phyloP scores from a whole-genome alignment of 345 rosid genomes.

The Trapa bicornis region DNA sequence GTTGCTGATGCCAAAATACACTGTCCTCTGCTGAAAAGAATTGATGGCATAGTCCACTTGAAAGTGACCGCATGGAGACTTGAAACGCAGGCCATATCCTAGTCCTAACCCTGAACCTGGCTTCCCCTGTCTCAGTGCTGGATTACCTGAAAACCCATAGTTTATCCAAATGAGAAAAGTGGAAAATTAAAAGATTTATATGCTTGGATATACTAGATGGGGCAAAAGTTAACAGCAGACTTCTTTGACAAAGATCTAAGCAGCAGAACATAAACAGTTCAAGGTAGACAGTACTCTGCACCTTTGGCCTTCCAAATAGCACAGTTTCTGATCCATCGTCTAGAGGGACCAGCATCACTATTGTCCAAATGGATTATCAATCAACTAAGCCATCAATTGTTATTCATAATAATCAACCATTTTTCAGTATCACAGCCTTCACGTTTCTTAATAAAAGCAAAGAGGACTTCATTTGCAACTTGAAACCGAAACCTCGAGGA shows the following conservation, averaged over 20 bases:
- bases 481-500: background rate
- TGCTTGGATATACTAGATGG: background rate
- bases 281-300: too few relatives aligned
- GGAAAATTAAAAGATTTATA: background rate
- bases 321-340: too few relatives aligned
- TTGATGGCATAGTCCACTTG: slow-evolving; percentile 17
- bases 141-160: slow-evolving; percentile 53
- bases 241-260: too few relatives aligned
- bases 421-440: background rate
- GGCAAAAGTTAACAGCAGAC: background rate
- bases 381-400: background rate
- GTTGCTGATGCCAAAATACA: slow-evolving; percentile 63
- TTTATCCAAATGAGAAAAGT: background rate
- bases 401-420: background rate
- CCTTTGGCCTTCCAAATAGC: too few relatives aligned
- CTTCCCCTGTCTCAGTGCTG: slow-evolving; percentile 68
- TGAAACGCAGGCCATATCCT: slow-evolving; percentile 19
- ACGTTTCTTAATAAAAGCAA: background rate
- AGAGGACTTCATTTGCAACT: background rate
- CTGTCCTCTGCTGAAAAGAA: slow-evolving; percentile 16
- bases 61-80: slow-evolving; percentile 15
- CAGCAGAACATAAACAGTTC: too few relatives aligned
- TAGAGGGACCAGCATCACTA: too few relatives aligned
- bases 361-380: too few relatives aligned
- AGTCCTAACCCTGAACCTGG: slow-evolving; percentile 77